Evolutionary conservation across 495 filamentous ascomycete genomes (phyloP).

Genomic region (Aspergillus bridgeri): DNA sequence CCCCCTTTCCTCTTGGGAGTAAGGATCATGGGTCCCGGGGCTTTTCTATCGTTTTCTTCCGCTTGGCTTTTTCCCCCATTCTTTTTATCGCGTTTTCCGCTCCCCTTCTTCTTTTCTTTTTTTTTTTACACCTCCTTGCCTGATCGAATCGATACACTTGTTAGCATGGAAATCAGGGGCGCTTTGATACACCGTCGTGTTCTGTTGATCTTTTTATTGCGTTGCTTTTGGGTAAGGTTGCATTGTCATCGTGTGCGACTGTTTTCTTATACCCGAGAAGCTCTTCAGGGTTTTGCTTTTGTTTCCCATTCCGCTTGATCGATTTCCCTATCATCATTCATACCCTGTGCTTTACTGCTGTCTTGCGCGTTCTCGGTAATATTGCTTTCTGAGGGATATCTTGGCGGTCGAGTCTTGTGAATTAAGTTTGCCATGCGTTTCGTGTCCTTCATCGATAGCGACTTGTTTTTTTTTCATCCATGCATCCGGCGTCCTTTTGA

Average conservation of each 20-base stretch:
- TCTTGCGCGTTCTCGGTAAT: slow-evolving; percentile 8
- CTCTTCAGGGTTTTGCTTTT: slow-evolving; percentile 11
- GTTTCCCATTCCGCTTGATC: slow-evolving; percentile 12
- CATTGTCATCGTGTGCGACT: slow-evolving; percentile 34
- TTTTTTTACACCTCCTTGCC: not conserved
- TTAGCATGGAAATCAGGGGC: slow-evolving; percentile 39
- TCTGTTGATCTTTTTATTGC: slow-evolving; percentile 11
- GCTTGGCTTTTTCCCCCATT: slow-evolving; percentile 14
- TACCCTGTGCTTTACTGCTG: slow-evolving; percentile 14
- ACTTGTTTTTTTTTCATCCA: slow-evolving; percentile 7
- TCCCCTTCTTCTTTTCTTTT: not conserved
- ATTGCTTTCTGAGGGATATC: not conserved
- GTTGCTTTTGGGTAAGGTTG: slow-evolving; percentile 34
- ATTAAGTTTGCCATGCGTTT: not conserved
- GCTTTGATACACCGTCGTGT: slow-evolving; percentile 25
- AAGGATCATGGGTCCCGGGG: slow-evolving; percentile 35
- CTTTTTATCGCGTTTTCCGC: slow-evolving; percentile 12
- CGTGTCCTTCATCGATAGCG: slow-evolving; percentile 4
- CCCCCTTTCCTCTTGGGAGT: slow-evolving; percentile 43
- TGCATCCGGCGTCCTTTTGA: slow-evolving; percentile 8
- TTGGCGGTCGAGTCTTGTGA: not conserved
- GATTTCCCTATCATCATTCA: slow-evolving; percentile 4
- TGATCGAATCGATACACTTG: slow-evolving; percentile 15
- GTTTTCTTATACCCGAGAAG: slow-evolving; percentile 20
- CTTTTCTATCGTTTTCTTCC: slow-evolving; percentile 22